These are phyloP conservation scores for Penicillium desertorum DNA, from an alignment of 495 filamentous ascomycete genomes.

Conservation along the genomic window DNA sequence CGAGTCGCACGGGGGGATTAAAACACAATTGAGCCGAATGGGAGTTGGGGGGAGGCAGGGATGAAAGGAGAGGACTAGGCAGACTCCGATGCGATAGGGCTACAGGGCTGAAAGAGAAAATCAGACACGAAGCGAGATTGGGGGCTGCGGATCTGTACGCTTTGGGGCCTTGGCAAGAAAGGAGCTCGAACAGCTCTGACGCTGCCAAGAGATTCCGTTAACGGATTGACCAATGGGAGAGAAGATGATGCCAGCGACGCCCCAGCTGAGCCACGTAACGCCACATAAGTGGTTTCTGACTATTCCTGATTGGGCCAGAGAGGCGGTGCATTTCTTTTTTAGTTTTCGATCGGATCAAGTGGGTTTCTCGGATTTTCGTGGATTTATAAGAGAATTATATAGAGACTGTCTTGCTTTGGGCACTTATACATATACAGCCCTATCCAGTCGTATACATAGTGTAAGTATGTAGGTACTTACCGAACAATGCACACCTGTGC, in stretches of 20 bases:
- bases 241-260: neutral
- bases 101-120: constrained; percentile 27
- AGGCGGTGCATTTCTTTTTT: constrained; percentile 16
- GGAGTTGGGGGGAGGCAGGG: neutral
- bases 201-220: constrained; percentile 21
- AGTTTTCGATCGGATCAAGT: constrained; percentile 7
- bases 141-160: constrained; percentile 16
- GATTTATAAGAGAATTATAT: too few relatives aligned
- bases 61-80: constrained; percentile 9
- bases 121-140: constrained; percentile 19
- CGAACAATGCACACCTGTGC: neutral
- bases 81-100: constrained; percentile 21
- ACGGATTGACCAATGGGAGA: constrained; percentile 11
- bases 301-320: constrained; percentile 14
- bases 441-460: too few relatives aligned
- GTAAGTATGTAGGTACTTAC: neutral
- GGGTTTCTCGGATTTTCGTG: neutral
- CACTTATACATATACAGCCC: neutral
- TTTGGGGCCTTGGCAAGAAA: constrained; percentile 15
- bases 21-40: constrained; percentile 2
- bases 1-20: constrained; percentile 17
- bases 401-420: neutral
- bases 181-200: constrained; percentile 18
- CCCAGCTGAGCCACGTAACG: constrained; percentile 22
- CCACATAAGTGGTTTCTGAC: constrained; percentile 16